Evolutionary conservation across 2,329 filamentous ascomycete species (phyloP), one percentile per base, ranked within the genome.

Genomic region (Monosporascus sp.): DNA sequence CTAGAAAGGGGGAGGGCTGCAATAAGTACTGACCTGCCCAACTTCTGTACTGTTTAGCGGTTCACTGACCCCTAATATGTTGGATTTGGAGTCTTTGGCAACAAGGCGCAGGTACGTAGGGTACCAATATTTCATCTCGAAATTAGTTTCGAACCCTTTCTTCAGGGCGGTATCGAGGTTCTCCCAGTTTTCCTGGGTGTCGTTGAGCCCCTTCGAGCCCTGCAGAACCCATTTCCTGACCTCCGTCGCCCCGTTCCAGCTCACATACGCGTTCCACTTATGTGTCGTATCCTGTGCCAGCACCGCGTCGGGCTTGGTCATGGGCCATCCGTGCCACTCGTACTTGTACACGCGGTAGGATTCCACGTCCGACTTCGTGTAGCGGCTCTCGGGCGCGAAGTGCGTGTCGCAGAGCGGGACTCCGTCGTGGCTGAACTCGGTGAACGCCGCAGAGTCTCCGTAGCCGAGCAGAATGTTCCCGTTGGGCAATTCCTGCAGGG

Each of bases 391-490:
- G 5, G 56, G 55, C 25, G 47, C 60, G 51, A 63, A 58, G 41
- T 63, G 57, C 20, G 54, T 57, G 44, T 62, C 56, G 50, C 58
- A 62, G 6, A 63, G 56, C 47, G 60, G 52, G 1, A 52, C 54
- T 31, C 65, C 66, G 47, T 63, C 53, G 43, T 46, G 51, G 2
- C 57, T 44, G 49, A 59, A 66, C 50, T 69, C 67, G 15, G 62
- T 65, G 44, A 64, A 61, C n/a, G 60, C 58, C 8, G 58, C 54
- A 5, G 58, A 54, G 50, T 57, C 54, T 18, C 75, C 75, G 64
- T 70, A 78, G 22, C 73, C 73, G 17, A 77, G 65, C 51, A 76
- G 69, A 3, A 70, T 66, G 51, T 75, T 72, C 31, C 71, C 70
- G 55, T 72, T 70, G 2, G 71, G 64, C 6, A 78, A 65, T 11